A percentile compares a stretch with the other conserved stretches of the same genome.
These are phyloP conservation scores for Podochytrium sp. DNA, from an alignment of 192 early-diverging fungal species.

Conservation along the genomic window DNA sequence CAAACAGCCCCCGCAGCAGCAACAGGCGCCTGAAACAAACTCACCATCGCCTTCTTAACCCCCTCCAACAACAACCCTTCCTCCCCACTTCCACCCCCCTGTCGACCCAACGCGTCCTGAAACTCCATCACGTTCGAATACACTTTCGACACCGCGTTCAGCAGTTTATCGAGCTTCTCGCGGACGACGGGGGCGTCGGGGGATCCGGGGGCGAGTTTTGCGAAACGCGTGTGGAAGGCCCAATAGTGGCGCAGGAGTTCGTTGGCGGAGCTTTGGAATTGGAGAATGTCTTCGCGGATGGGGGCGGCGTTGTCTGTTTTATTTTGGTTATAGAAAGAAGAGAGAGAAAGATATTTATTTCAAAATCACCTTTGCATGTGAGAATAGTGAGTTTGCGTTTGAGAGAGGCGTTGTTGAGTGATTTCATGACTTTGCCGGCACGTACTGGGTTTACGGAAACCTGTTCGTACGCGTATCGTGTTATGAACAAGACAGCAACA, in stretches of 20 bases:
- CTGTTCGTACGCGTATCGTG: no score
- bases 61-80: background rate
- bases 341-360: no score
- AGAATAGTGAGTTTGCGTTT: constrained; percentile 14
- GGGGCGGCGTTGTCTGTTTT: background rate
- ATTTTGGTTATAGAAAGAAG: background rate
- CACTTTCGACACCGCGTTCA: background rate
- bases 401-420: constrained; percentile 21
- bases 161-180: background rate
- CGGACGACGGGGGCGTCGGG: background rate
- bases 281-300: background rate
- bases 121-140: background rate
- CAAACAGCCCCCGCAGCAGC: no score
- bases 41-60: background rate
- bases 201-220: background rate
- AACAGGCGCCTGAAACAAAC: background rate
- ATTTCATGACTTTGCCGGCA: constrained; percentile 8
- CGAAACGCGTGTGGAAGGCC: background rate
- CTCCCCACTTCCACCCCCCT: background rate
- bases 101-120: no score
- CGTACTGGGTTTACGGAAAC: constrained; percentile 7
- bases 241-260: constrained; percentile 29
- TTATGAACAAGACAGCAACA: no score
- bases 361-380: constrained; percentile 21
- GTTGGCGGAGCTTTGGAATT: constrained; percentile 1